Percentiles rank a stretch among this genome's conserved stretches.
Evolutionary conservation across 495 filamentous ascomycete species (phyloP).

Genomic region (Parathielavia hyrcaniae): DNA sequence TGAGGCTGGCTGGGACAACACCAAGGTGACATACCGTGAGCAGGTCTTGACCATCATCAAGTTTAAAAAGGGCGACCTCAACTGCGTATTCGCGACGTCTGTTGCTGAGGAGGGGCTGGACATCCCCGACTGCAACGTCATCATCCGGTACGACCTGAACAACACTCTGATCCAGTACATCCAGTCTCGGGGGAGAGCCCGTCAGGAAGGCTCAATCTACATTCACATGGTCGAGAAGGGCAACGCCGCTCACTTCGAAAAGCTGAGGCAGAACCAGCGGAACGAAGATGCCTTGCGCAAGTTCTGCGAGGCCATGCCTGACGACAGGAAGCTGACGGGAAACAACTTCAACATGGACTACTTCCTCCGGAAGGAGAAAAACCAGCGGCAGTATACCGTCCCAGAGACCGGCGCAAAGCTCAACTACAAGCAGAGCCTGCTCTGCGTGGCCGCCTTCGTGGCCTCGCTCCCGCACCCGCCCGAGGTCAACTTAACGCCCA

Average conservation of each 20-base stretch:
- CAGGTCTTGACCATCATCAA: constrained; percentile 70
- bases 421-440: constrained; percentile 66
- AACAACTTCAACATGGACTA: constrained; percentile 52
- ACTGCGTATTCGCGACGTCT: constrained; percentile 87
- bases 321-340: constrained; percentile 64
- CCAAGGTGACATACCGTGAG: constrained; percentile 58
- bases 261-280: constrained; percentile 50
- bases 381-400: constrained; percentile 55
- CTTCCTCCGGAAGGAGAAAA: constrained; percentile 50
- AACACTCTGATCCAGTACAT: constrained; percentile 90
- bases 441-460: constrained; percentile 54
- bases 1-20: constrained; percentile 25
- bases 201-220: constrained; percentile 70
- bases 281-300: constrained; percentile 55
- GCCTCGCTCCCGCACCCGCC: constrained; percentile 53
- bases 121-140: constrained; percentile 88
- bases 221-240: constrained; percentile 71
- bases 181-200: constrained; percentile 86
- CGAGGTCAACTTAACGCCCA: constrained; percentile 49
- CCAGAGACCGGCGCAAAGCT: constrained; percentile 68
- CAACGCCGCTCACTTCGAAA: constrained; percentile 54
- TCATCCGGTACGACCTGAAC: constrained; percentile 88
- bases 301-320: constrained; percentile 71
- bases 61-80: constrained; percentile 74
- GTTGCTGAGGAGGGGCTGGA: constrained; percentile 95